Evolutionary conservation across 2,329 filamentous ascomycete species (phyloP), one percentile per base, ranked within the genome.

Genomic region (Thielaviopsis musarum): DNA sequence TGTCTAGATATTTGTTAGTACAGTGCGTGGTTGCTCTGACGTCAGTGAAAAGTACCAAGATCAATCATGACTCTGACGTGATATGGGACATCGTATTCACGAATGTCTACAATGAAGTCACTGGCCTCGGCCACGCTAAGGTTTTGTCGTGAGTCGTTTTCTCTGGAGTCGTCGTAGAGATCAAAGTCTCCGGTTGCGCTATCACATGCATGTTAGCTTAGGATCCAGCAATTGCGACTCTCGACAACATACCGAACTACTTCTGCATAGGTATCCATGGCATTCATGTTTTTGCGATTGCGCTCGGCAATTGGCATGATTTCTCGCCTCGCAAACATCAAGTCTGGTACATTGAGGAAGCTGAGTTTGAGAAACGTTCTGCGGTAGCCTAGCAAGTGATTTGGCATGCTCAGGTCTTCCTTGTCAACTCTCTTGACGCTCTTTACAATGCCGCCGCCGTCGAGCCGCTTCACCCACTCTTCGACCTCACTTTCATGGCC

Each of bases 21-120:
- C 52, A 7, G 17, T 12, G 17, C 10, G 45, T n/a, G 24, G 15
- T 38, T 13, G 9, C 17, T 45, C 22, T n/a, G 10, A 26, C 19
- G 6, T 7, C 7, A 21, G 45, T 28, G 13, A 17, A 38, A 55
- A 2, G 9, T 64, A 89, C 87, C 80, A 77, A 89, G 81, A 74
- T 98, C 93, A 74, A 98, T 98, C 73, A 94, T 88, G 74, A 98
- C 91, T 80, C 93, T 83, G 69, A 98, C 93, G 77, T 98, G 93
- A 76, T 98, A 98, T 64, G 93, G 94, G 67, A 98, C 94, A 73
- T 98, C 93, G 72, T 95, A 98, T 76, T 98, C 93, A 78, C 93
- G 84, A 70, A 98, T 95, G 79, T 98, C 94, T 74, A 96, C 81
- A 78, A 98, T 90, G 72, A 85, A 96, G 78, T 97, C 91, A 78